A percentile compares a stretch with the other conserved stretches of the same genome.
Conservation (phyloP, 2,329 filamentous ascomycete genomes). For the Mycosphaerella sp. region DNA sequence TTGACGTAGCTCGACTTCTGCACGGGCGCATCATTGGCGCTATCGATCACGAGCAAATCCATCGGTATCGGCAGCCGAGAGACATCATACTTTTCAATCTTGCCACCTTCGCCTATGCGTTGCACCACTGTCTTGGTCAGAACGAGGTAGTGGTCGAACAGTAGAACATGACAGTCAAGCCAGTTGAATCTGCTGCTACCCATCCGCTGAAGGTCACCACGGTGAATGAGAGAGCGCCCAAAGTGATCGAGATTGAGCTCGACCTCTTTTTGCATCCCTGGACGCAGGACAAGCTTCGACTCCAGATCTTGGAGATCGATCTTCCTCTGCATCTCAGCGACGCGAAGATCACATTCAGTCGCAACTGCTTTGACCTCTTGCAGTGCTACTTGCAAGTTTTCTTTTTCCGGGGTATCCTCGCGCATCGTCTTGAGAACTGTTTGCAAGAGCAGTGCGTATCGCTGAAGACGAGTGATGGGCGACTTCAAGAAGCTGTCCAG, state of each 20-base stretch:
- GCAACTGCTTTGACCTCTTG: slow-evolving; percentile 88
- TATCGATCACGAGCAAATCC: slow-evolving; percentile 89
- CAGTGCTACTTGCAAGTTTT: slow-evolving; percentile 74
- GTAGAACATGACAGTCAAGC: slow-evolving; percentile 86
- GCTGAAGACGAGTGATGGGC: slow-evolving; percentile 85
- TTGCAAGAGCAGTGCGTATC: slow-evolving; percentile 75
- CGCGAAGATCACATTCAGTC: slow-evolving; percentile 82
- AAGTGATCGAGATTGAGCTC: slow-evolving; percentile 87
- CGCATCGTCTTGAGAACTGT: slow-evolving; percentile 80
- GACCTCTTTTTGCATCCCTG: slow-evolving; percentile 75
- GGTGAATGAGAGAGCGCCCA: slow-evolving; percentile 81
- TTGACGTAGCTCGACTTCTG: slow-evolving; percentile 63
- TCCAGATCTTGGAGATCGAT: slow-evolving; percentile 81
- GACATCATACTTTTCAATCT: slow-evolving; percentile 81
- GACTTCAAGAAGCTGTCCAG: slow-evolving; percentile 95
- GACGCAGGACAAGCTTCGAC: slow-evolving; percentile 74
- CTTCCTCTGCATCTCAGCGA: slow-evolving; percentile 87
- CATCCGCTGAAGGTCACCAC: slow-evolving; percentile 83
- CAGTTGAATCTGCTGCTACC: slow-evolving; percentile 85
- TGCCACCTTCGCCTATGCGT: slow-evolving; percentile 64
- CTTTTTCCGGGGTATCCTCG: slow-evolving; percentile 82
- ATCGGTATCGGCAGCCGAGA: slow-evolving; percentile 94
- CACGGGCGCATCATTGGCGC: slow-evolving; percentile 83
- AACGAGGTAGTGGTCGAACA: slow-evolving; percentile 96
- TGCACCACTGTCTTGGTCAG: slow-evolving; percentile 69